Conservation (phyloP, 768 basidiomycete genomes). For the Hemileccinum impolitum region DNA sequence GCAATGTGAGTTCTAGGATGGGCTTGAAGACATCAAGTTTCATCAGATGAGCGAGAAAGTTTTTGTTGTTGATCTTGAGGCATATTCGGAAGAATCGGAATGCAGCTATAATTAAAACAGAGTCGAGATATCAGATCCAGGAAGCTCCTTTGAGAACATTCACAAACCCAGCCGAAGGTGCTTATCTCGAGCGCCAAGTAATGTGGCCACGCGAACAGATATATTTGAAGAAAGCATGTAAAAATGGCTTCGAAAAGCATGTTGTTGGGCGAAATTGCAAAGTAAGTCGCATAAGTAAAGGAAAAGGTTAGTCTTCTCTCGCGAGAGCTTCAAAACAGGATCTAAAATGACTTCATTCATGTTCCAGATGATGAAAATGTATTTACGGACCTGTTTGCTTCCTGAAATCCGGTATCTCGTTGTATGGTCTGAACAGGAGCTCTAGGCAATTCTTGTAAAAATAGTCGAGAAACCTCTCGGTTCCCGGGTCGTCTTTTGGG, state of each 20-base stretch:
- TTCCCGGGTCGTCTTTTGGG: conserved; percentile 76
- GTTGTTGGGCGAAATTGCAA: conserved; percentile 83
- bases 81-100: conserved; percentile 89
- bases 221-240: conserved; percentile 82
- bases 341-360: conserved; percentile 34
- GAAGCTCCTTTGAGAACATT: neutral
- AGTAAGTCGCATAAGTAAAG: conserved; percentile 90
- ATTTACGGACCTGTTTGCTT: conserved; percentile 38
- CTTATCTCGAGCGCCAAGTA: conserved; percentile 84
- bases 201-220: conserved; percentile 64
- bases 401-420: conserved; percentile 68
- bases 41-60: conserved; percentile 68
- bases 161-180: conserved; percentile 85
- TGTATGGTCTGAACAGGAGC: conserved; percentile 79
- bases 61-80: conserved; percentile 77
- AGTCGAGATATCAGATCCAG: conserved; percentile 12
- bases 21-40: conserved; percentile 84
- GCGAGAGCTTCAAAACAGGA: conserved; percentile 50
- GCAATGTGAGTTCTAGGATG: conserved; percentile 77
- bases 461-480: conserved; percentile 88
- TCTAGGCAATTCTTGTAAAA: conserved; percentile 84
- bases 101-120: conserved; percentile 53
- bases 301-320: conserved; percentile 79
- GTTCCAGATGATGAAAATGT: neutral
- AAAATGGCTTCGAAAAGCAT: conserved; percentile 89